Percentiles rank a stretch among this genome's conserved stretches.
phyloP scores from a whole-genome alignment of 176 grass and related monocot species.

The Elymus sibiricus region DNA sequence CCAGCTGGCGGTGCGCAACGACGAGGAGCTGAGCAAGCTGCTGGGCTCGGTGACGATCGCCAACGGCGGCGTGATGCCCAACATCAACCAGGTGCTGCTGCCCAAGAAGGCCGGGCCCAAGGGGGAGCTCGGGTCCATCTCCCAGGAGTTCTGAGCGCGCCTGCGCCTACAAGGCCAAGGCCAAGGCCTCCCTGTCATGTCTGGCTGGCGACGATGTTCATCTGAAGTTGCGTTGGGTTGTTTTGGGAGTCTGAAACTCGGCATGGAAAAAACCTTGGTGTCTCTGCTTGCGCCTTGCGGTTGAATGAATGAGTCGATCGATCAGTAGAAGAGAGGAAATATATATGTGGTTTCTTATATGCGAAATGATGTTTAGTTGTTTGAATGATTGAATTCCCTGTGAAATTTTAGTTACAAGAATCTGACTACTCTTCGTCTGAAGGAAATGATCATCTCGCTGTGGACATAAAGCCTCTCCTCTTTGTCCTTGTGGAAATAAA shows the following conservation, averaged over 20 bases:
- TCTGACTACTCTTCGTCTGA: neutral
- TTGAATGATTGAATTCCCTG: neutral
- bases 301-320: conserved; percentile 3
- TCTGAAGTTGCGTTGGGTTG: conserved; percentile 8
- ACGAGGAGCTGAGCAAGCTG: conserved; percentile 52
- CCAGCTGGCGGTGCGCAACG: conserved; percentile 49
- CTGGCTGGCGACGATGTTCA: neutral
- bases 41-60: conserved; percentile 46
- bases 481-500: too few relatives aligned
- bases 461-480: too few relatives aligned
- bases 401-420: neutral
- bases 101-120: conserved; percentile 45
- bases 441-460: too few relatives aligned
- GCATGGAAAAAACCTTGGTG: neutral
- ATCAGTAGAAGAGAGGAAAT: neutral
- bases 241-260: neutral
- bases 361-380: neutral
- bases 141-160: conserved; percentile 41
- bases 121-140: conserved; percentile 35
- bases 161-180: neutral
- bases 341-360: neutral
- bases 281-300: neutral
- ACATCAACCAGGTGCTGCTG: conserved; percentile 39
- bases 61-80: conserved; percentile 45
- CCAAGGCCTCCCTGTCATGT: neutral